phyloP scores from a whole-genome alignment of 2,329 filamentous ascomycete genomes.

The Colletotrichum sp. region DNA sequence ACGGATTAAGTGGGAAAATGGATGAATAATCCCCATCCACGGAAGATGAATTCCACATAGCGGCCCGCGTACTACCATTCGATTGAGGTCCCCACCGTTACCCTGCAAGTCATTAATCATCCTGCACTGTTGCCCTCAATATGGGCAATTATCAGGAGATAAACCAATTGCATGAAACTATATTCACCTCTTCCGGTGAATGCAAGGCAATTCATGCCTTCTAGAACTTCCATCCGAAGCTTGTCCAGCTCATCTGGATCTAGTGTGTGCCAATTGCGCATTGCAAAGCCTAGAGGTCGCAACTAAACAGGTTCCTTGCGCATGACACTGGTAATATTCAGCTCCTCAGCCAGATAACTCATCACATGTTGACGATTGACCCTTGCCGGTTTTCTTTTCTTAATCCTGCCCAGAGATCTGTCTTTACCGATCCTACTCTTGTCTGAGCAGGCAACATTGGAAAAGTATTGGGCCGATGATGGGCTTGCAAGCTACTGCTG shows the following conservation, averaged over 20 bases:
- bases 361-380: neutral
- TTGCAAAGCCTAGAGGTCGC: neutral
- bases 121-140: neutral
- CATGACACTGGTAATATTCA: neutral
- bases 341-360: neutral
- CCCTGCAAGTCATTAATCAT: neutral
- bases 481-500: neutral
- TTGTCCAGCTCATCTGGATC: no score
- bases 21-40: neutral
- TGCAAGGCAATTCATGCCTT: no score
- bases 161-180: neutral
- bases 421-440: neutral
- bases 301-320: neutral
- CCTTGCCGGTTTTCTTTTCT: accelerated
- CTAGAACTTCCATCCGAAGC: no score
- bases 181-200: neutral
- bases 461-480: accelerated
- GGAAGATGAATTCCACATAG: neutral
- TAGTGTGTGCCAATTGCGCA: neutral
- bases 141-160: neutral
- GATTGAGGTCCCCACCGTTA: neutral
- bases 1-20: neutral
- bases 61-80: neutral
- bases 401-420: accelerated
- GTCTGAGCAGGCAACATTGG: neutral